These are phyloP conservation scores for Lichtheimia hyalospora DNA, from an alignment of 371 early-diverging fungal species.

Conservation along the genomic window DNA sequence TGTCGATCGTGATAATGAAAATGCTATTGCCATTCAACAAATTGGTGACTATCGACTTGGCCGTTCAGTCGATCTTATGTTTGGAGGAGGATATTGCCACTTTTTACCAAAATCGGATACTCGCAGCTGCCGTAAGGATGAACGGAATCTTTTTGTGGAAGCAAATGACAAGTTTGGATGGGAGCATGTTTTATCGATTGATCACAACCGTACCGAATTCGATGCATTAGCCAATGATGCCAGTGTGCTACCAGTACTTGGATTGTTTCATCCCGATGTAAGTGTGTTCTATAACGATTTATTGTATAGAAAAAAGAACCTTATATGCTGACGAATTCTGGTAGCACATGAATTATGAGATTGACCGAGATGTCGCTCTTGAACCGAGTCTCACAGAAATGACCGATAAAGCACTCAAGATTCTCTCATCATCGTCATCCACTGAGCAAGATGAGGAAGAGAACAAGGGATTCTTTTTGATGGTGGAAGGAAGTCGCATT, in stretches of 20 bases:
- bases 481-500: slow-evolving; percentile 96
- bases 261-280: slow-evolving; percentile 70
- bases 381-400: slow-evolving; percentile 89
- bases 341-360: slow-evolving; percentile 86
- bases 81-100: slow-evolving; percentile 89
- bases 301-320: background rate
- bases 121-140: slow-evolving; percentile 73
- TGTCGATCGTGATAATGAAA: slow-evolving; percentile 68
- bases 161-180: slow-evolving; percentile 60
- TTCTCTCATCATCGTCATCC: slow-evolving; percentile 49
- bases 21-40: slow-evolving; percentile 82
- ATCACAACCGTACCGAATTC: slow-evolving; percentile 58
- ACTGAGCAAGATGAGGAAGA: background rate
- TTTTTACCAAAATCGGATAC: slow-evolving; percentile 65
- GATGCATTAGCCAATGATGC: slow-evolving; percentile 40
- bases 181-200: slow-evolving; percentile 47
- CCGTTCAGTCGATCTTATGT: slow-evolving; percentile 77
- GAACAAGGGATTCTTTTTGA: slow-evolving; percentile 85
- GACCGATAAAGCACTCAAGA: slow-evolving; percentile 73
- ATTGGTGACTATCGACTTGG: slow-evolving; percentile 82
- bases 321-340: background rate
- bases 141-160: slow-evolving; percentile 59
- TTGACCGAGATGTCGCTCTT: slow-evolving; percentile 69
- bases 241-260: slow-evolving; percentile 69
- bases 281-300: background rate